phyloP scores from a whole-genome alignment of 1,284 basidiomycete species.

The Uromyces viciae-fabae region DNA sequence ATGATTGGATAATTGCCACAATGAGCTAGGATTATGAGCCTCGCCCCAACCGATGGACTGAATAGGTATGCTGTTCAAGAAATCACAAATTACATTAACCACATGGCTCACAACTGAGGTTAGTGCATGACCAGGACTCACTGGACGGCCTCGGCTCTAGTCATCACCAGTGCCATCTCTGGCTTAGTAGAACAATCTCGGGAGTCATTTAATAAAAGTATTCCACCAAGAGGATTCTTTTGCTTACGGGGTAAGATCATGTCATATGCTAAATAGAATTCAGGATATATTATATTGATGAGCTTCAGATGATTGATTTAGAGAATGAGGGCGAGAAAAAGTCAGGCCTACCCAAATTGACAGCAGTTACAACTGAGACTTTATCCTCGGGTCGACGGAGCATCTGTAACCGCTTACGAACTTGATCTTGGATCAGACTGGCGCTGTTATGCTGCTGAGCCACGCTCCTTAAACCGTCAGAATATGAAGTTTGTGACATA shows the following conservation, averaged over 20 bases:
- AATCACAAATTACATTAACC: background rate
- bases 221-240: slow-evolving; percentile 80
- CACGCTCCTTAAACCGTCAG: background rate
- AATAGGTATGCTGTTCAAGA: slow-evolving; percentile 67
- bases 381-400: slow-evolving; percentile 76
- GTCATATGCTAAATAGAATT: slow-evolving; percentile 66
- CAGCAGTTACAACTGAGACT: slow-evolving; percentile 90
- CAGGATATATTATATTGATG: background rate
- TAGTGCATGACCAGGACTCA: slow-evolving; percentile 48
- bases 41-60: slow-evolving; percentile 95
- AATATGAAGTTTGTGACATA: background rate
- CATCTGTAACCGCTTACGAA: slow-evolving; percentile 67
- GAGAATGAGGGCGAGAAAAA: background rate
- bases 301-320: background rate
- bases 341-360: slow-evolving; percentile 70
- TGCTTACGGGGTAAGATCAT: slow-evolving; percentile 86
- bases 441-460: background rate
- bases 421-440: background rate
- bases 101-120: background rate
- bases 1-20: slow-evolving; percentile 98
- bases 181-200: slow-evolving; percentile 83
- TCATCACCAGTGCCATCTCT: slow-evolving; percentile 97
- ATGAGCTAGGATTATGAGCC: slow-evolving; percentile 90
- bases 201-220: slow-evolving; percentile 87
- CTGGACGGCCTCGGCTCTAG: slow-evolving; percentile 89